These are phyloP conservation scores for Melastoma candidum DNA, from an alignment of 441 rosid species.

Conservation along the genomic window DNA sequence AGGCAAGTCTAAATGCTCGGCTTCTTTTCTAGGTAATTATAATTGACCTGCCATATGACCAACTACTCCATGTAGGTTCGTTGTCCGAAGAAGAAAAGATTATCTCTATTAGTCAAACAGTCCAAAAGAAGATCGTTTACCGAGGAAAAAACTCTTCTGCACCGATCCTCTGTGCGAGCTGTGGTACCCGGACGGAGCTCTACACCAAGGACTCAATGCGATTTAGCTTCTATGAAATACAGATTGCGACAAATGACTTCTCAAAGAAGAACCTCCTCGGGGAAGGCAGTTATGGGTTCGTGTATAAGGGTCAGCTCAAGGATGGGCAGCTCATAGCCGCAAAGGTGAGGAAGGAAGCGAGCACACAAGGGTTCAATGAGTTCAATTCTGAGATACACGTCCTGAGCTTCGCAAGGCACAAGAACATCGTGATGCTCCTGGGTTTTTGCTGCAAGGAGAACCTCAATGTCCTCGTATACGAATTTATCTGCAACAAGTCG, in stretches of 20 bases:
- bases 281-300: slow-evolving; percentile 60
- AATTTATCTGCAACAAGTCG: slow-evolving; percentile 59
- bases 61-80: slow-evolving; percentile 11
- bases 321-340: slow-evolving; percentile 52
- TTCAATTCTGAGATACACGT: slow-evolving; percentile 44
- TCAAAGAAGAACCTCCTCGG: slow-evolving; percentile 39
- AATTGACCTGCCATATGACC: slow-evolving; percentile 1
- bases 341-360: slow-evolving; percentile 49
- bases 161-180: slow-evolving; percentile 39
- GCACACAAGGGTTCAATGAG: slow-evolving; percentile 42
- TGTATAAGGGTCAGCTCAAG: slow-evolving; percentile 41
- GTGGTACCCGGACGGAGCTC: slow-evolving; percentile 38
- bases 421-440: slow-evolving; percentile 64
- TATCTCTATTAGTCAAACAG: slow-evolving; percentile 5
- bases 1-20: no score
- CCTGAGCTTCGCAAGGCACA: slow-evolving; percentile 50
- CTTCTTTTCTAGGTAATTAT: neutral
- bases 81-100: slow-evolving; percentile 12
- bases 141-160: slow-evolving; percentile 24
- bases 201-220: slow-evolving; percentile 33
- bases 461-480: slow-evolving; percentile 50
- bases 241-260: slow-evolving; percentile 39
- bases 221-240: slow-evolving; percentile 39
- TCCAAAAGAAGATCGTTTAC: slow-evolving; percentile 13
- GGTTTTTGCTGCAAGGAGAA: slow-evolving; percentile 58